These are phyloP conservation scores for Monosporozyma solicola DNA, from an alignment of 805 yeast species.

Conservation along the genomic window DNA sequence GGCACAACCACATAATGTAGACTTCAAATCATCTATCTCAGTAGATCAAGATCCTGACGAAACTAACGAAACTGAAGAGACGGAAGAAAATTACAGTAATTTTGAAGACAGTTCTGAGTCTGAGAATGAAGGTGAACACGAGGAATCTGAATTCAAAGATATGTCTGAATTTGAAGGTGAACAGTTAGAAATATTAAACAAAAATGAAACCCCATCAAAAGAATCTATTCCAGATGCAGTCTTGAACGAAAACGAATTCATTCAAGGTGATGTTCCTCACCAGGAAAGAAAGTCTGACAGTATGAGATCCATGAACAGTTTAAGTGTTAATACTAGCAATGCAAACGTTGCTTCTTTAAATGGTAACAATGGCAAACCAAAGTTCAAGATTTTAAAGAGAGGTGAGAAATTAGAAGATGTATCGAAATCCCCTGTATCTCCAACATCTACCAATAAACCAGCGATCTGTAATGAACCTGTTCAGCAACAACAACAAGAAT, in stretches of 20 bases:
- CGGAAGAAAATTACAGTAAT: slow-evolving; percentile 1
- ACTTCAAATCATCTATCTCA: background rate
- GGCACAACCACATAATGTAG: background rate
- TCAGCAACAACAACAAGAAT: background rate
- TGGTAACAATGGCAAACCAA: slow-evolving; percentile 19
- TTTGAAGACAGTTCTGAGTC: slow-evolving; percentile 1
- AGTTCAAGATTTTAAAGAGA: slow-evolving; percentile 30
- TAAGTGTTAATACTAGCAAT: background rate
- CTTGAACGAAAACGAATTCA: slow-evolving; percentile 11
- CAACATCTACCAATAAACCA: background rate
- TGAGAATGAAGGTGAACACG: background rate
- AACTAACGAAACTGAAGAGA: background rate
- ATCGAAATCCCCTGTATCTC: background rate
- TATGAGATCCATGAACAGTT: slow-evolving; percentile 8
- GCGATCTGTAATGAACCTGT: background rate
- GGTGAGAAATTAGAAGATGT: slow-evolving; percentile 28
- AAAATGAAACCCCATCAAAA: slow-evolving; percentile 3
- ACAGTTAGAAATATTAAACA: slow-evolving; percentile 9
- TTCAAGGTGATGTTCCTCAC: slow-evolving; percentile 18
- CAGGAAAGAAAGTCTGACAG: slow-evolving; percentile 13
- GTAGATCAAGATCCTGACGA: background rate
- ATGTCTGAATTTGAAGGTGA: slow-evolving; percentile 5
- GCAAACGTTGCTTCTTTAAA: background rate
- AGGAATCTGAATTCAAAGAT: background rate
- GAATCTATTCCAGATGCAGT: slow-evolving; percentile 2